Evolutionary conservation across 2,329 filamentous ascomycete genomes (phyloP).

Genomic region (Colletotrichum euphorbiae): DNA sequence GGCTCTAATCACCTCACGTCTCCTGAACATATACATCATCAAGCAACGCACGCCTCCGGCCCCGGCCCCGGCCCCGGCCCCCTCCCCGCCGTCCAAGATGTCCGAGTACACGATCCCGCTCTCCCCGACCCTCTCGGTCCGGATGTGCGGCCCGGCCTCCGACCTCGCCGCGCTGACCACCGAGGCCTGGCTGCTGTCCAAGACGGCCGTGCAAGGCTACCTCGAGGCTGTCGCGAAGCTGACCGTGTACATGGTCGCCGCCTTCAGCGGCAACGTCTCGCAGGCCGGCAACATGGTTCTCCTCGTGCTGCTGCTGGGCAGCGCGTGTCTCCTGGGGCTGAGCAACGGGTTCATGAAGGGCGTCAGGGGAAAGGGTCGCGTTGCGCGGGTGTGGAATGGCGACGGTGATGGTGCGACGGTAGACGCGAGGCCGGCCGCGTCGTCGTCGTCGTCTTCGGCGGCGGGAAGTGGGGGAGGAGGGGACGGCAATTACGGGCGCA

Average conservation of each 20-base stretch:
- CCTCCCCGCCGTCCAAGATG: constrained; percentile 41
- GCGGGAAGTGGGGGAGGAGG: constrained; percentile 10
- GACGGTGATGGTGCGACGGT: background rate
- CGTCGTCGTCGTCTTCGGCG: background rate
- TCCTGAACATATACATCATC: constrained; percentile 68
- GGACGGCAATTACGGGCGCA: background rate
- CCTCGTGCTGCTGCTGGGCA: constrained; percentile 62
- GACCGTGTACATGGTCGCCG: constrained; percentile 68
- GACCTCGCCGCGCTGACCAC: constrained; percentile 71
- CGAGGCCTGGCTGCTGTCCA: constrained; percentile 65
- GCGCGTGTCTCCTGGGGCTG: constrained; percentile 64
- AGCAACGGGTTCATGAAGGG: constrained; percentile 63
- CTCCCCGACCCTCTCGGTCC: constrained; percentile 61
- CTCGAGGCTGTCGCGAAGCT: constrained; percentile 66
- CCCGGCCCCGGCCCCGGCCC: background rate
- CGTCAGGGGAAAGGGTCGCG: constrained; percentile 64
- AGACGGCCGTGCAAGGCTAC: constrained; percentile 63
- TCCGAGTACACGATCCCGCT: constrained; percentile 66
- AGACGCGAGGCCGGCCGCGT: too few relatives aligned
- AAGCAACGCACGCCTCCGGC: constrained; percentile 56
- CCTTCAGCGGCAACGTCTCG: constrained; percentile 66
- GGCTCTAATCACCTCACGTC: constrained; percentile 64
- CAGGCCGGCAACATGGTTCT: constrained; percentile 64
- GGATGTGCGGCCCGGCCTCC: constrained; percentile 63
- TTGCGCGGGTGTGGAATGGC: constrained; percentile 47